Percentiles rank a stretch among this genome's conserved stretches.
phyloP scores from a whole-genome alignment of 2,329 filamentous ascomycete genomes.

The Exophiala phaeomuriformis region DNA sequence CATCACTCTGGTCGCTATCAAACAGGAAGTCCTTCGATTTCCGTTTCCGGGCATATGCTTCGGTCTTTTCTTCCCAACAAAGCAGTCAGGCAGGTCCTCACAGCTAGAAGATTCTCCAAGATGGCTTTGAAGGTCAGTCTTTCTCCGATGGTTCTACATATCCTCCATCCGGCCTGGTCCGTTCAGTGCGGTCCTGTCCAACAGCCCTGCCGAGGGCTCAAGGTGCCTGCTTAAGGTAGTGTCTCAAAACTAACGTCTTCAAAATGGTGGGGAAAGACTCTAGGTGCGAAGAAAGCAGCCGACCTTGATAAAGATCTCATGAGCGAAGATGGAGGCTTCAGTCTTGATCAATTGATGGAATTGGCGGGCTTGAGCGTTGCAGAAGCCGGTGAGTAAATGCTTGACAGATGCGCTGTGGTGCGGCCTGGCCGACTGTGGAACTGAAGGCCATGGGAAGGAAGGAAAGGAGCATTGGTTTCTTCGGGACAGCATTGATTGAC shows the following conservation, averaged over 20 bases:
- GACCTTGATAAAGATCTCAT: slow-evolving; percentile 91
- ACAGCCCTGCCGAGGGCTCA: not conserved
- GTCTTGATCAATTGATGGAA: slow-evolving; percentile 95
- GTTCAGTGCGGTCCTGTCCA: not conserved
- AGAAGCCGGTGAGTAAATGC: slow-evolving; percentile 59
- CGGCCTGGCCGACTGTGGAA: too few species aligned
- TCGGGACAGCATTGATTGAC: not conserved
- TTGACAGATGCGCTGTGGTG: not conserved
- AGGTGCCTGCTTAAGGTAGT: too few species aligned
- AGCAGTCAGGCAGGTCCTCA: slow-evolving; percentile 9
- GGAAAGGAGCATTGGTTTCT: too few species aligned
- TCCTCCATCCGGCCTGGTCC: not conserved
- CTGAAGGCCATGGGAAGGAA: not conserved
- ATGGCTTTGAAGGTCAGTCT: slow-evolving; percentile 38
- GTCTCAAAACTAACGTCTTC: not conserved
- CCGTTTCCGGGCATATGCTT: slow-evolving; percentile 2
- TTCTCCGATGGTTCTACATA: not conserved
- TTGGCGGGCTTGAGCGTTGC: slow-evolving; percentile 87
- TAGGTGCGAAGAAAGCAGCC: slow-evolving; percentile 78
- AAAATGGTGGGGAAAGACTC: slow-evolving; percentile 51
- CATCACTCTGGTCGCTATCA: too few species aligned
- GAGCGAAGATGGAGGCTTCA: slow-evolving; percentile 74
- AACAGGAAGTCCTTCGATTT: too few species aligned
- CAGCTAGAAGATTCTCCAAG: slow-evolving; percentile 25
- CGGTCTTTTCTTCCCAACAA: slow-evolving; percentile 7